These are phyloP conservation scores for Phytophthora constricta DNA, from an alignment of 352 stramenopile species.

Conservation along the genomic window DNA sequence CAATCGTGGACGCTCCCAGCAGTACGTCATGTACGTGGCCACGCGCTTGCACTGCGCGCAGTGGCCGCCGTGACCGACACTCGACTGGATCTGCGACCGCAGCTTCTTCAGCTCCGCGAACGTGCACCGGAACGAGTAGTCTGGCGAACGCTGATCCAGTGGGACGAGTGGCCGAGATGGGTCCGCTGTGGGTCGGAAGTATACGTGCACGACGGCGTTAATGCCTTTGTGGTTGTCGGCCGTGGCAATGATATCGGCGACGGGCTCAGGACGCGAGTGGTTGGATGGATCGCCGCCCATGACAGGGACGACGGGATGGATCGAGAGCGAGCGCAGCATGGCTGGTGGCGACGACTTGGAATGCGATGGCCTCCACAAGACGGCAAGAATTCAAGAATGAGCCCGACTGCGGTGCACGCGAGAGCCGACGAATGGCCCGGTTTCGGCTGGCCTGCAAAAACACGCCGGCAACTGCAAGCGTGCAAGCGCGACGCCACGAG, in stretches of 20 bases:
- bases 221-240: slow-evolving; percentile 31
- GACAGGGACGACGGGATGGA: slow-evolving; percentile 34
- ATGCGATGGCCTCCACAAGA: background rate
- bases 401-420: background rate
- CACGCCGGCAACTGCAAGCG: slow-evolving; percentile 25
- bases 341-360: background rate
- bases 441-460: slow-evolving; percentile 17
- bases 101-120: slow-evolving; percentile 41
- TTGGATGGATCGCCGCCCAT: slow-evolving; percentile 25
- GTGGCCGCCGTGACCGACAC: slow-evolving; percentile 29
- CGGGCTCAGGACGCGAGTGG: slow-evolving; percentile 33
- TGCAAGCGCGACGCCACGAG: no score
- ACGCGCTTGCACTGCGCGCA: slow-evolving; percentile 43
- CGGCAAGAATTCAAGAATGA: slow-evolving; percentile 31
- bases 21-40: slow-evolving; percentile 40
- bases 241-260: slow-evolving; percentile 26
- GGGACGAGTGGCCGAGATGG: slow-evolving; percentile 8
- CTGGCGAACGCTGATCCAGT: slow-evolving; percentile 21
- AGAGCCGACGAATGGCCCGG: background rate
- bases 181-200: slow-evolving; percentile 18
- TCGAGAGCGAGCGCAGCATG: slow-evolving; percentile 47
- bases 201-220: slow-evolving; percentile 35
- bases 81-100: slow-evolving; percentile 33
- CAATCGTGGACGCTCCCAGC: slow-evolving; percentile 43
- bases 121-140: slow-evolving; percentile 37